Evolutionary conservation across 2,329 filamentous ascomycete genomes (phyloP).

Genomic region (Pseudocercospora pini-densiflorae): DNA sequence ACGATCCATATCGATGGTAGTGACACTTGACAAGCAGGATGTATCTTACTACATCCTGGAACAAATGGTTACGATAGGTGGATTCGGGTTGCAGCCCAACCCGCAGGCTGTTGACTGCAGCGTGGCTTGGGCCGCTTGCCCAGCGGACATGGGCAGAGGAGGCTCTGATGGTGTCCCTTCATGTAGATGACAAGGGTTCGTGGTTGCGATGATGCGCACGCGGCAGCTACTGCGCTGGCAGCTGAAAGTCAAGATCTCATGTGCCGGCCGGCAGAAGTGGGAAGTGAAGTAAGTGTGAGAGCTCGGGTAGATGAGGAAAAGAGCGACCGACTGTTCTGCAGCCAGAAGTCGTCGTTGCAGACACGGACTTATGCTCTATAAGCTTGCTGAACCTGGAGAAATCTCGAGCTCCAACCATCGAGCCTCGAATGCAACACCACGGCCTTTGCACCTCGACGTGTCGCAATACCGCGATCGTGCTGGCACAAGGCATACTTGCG

Average conservation of each 20-base stretch:
- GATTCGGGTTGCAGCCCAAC: constrained; percentile 16
- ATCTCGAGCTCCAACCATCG: not conserved
- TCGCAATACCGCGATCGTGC: not conserved
- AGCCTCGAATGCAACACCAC: not conserved
- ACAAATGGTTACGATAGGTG: constrained; percentile 14
- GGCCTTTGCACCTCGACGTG: not conserved
- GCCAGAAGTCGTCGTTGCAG: not conserved
- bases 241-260: not conserved
- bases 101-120: constrained; percentile 5
- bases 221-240: not conserved
- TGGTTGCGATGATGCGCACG: constrained; percentile 2
- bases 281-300: constrained; percentile 3
- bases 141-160: not conserved
- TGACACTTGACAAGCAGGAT: constrained; percentile 17
- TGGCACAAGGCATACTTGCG: not conserved
- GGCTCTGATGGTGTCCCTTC: constrained; percentile 4
- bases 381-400: not conserved
- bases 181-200: not conserved
- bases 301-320: not conserved
- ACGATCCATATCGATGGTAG: constrained; percentile 3
- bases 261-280: not conserved
- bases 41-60: constrained; percentile 19
- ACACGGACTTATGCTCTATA: not conserved
- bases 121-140: not conserved
- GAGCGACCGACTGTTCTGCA: too few relatives aligned